phyloP scores from a whole-genome alignment of 1,284 basidiomycete genomes.

The Cystobasidium pallidum region DNA sequence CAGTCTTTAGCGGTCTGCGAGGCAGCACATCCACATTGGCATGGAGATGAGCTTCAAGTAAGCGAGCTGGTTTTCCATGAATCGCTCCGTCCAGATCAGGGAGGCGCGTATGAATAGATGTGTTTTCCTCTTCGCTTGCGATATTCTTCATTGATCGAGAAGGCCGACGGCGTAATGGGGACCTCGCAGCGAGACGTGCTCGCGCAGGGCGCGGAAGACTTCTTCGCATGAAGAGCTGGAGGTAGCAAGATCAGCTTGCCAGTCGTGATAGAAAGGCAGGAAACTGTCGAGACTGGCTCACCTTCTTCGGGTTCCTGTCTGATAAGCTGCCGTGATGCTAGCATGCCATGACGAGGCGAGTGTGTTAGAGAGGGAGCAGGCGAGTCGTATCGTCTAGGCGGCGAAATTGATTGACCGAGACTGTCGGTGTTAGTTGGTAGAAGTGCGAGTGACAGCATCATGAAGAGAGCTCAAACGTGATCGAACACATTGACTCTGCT shows the following conservation, averaged over 20 bases:
- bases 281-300: background rate
- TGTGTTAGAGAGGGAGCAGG: too few relatives aligned
- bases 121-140: background rate
- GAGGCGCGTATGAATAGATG: conserved; percentile 1
- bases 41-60: conserved; percentile 20
- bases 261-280: too few relatives aligned
- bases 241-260: background rate
- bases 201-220: conserved; percentile 19
- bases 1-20: background rate
- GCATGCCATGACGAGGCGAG: background rate
- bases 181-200: background rate
- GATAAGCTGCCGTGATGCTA: too few relatives aligned
- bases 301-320: conserved; percentile 2
- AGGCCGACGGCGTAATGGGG: background rate
- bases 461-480: background rate
- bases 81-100: background rate
- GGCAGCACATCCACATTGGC: conserved; percentile 12
- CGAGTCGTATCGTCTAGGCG: too few relatives aligned
- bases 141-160: conserved; percentile 4
- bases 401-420: too few relatives aligned
- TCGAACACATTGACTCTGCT: conserved; percentile 5
- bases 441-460: background rate
- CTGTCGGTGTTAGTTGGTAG: background rate
- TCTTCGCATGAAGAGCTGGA: conserved; percentile 1
- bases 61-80: background rate